Percentiles rank a stretch among this genome's conserved stretches.
Evolutionary conservation across 108 stramenopile genomes (phyloP).

Genomic region (Nitzschia sp.): DNA sequence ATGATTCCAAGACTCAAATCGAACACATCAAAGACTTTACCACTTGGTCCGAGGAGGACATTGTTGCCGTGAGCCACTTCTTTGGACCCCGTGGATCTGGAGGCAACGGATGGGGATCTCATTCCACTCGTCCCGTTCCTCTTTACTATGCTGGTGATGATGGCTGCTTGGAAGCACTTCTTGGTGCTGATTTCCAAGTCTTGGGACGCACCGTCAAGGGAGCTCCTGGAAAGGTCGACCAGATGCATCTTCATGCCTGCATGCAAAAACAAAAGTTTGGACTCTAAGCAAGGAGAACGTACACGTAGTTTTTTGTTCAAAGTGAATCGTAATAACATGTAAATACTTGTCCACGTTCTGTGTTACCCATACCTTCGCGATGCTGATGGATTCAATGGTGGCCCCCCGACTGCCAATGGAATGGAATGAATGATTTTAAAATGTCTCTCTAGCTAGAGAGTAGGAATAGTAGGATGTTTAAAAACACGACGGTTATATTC

Average conservation of each 20-base stretch:
- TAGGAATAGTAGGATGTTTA: too few relatives aligned
- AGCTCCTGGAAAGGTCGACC: conserved; percentile 39
- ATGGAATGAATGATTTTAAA: too few relatives aligned
- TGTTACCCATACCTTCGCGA: too few relatives aligned
- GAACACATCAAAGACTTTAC: conserved; percentile 53
- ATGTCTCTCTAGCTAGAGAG: too few relatives aligned
- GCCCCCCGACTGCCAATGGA: too few relatives aligned
- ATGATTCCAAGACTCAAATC: conserved; percentile 41
- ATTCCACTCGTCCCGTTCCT: conserved; percentile 54
- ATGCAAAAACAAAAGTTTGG: conserved; percentile 45
- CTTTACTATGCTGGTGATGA: conserved; percentile 47
- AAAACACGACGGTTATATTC: too few relatives aligned
- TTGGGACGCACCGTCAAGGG: conserved; percentile 45
- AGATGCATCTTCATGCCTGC: conserved; percentile 57
- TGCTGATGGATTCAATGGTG: too few relatives aligned
- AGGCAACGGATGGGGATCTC: conserved; percentile 67
- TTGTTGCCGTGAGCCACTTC: conserved; percentile 49
- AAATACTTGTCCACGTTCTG: too few relatives aligned
- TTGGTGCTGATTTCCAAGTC: conserved; percentile 44
- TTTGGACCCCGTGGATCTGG: conserved; percentile 54
- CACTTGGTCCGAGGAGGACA: conserved; percentile 57
- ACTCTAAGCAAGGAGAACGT: conserved; percentile 11
- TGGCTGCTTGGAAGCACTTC: conserved; percentile 45
- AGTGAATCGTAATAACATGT: too few relatives aligned
- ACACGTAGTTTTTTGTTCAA: too few relatives aligned